Percentiles rank a stretch among this genome's conserved stretches.
These are phyloP conservation scores for Globisporangium acanthophoron DNA, from an alignment of 352 stramenopile species.

Conservation along the genomic window DNA sequence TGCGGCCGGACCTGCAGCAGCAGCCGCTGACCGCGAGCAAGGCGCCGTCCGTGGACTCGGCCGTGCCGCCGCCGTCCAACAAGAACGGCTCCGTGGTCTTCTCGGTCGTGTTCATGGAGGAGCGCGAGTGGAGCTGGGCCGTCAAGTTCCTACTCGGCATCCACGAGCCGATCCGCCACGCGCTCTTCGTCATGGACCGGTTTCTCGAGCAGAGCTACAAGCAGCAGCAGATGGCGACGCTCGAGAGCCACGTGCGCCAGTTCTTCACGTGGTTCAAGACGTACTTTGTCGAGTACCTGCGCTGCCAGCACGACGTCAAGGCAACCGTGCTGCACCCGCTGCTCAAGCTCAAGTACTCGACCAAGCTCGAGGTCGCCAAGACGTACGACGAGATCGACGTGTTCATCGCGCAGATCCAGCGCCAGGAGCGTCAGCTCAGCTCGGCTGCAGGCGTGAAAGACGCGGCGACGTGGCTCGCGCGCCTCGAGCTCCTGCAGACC, in stretches of 20 bases:
- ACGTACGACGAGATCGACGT: conserved; percentile 67
- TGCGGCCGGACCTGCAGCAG: conserved; percentile 8
- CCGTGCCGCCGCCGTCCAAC: conserved; percentile 42
- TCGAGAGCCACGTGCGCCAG: conserved; percentile 42
- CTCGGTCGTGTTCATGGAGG: conserved; percentile 52
- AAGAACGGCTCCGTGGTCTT: conserved; percentile 61
- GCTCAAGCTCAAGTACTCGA: conserved; percentile 40
- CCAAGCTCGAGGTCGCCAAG: conserved; percentile 54
- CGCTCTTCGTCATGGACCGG: conserved; percentile 77
- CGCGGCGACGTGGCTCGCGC: conserved; percentile 42
- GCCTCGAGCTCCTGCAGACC: conserved; percentile 58
- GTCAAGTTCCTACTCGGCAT: conserved; percentile 64
- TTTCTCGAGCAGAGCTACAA: conserved; percentile 63
- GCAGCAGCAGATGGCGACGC: conserved; percentile 11
- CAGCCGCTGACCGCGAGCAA: background rate
- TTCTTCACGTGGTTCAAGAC: conserved; percentile 80
- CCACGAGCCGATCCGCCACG: conserved; percentile 75
- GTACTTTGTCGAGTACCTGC: conserved; percentile 71
- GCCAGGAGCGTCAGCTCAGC: conserved; percentile 45
- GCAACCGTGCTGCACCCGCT: conserved; percentile 50
- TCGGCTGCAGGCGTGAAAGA: conserved; percentile 32
- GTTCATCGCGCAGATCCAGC: conserved; percentile 51
- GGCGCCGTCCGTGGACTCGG: conserved; percentile 12
- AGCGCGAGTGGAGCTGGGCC: conserved; percentile 59
- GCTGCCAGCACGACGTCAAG: conserved; percentile 65